Conservation (phyloP, 2,329 filamentous ascomycete species). For the Aspergillus hortae region DNA sequence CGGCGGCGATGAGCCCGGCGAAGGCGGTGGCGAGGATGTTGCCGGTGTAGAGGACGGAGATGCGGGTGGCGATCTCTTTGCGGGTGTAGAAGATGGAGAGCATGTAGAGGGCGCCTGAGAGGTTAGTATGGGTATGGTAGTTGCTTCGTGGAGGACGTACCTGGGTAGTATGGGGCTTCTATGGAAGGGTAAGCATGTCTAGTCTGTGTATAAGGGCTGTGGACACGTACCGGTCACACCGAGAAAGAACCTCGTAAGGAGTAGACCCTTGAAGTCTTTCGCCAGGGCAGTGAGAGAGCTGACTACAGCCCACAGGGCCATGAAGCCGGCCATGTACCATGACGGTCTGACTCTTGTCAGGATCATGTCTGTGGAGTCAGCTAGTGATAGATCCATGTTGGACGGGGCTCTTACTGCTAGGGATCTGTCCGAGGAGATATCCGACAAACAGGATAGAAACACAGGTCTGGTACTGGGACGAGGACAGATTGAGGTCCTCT, state of each 20-base stretch:
- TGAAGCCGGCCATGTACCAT: conserved; percentile 40
- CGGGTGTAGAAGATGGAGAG: conserved; percentile 66
- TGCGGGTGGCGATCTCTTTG: conserved; percentile 53
- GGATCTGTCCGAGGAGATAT: conserved; percentile 17
- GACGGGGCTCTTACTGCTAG: conserved; percentile 11
- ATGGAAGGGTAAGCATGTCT: background rate
- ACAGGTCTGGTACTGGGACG: conserved; percentile 29
- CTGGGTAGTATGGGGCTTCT: conserved; percentile 50
- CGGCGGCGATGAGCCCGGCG: conserved; percentile 56
- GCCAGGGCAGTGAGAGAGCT: conserved; percentile 29
- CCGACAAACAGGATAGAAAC: conserved; percentile 24
- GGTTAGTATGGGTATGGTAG: too few species aligned
- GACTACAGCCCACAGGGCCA: conserved; percentile 29
- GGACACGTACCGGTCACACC: conserved; percentile 17
- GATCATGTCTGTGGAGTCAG: conserved; percentile 20
- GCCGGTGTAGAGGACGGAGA: conserved; percentile 58
- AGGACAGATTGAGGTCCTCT: conserved; percentile 23
- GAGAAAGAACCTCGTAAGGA: conserved; percentile 38
- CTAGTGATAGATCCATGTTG: background rate
- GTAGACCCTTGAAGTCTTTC: conserved; percentile 37
- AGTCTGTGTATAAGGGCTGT: background rate
- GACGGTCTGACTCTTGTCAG: conserved; percentile 38
- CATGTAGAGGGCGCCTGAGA: conserved; percentile 50
- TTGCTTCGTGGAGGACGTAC: too few species aligned
- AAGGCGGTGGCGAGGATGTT: conserved; percentile 61